These are phyloP conservation scores for Iberis pinnata DNA, from an alignment of 345 rosid species.

Conservation along the genomic window DNA sequence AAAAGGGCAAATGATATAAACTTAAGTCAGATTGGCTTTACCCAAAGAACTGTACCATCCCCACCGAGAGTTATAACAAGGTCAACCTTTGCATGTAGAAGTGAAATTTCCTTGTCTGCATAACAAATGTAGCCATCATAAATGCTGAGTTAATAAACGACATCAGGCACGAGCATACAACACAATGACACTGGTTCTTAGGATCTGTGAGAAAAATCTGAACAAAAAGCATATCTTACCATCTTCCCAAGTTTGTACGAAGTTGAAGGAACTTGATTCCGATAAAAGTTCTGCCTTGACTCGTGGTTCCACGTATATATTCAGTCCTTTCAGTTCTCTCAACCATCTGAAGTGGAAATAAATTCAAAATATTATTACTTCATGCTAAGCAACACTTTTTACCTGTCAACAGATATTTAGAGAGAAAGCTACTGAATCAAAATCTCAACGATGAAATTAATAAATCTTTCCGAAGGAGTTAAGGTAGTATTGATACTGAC, in stretches of 20 bases:
- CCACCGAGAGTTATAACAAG: conserved; percentile 98
- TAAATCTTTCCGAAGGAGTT: neutral
- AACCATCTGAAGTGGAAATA: conserved; percentile 63
- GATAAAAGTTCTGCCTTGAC: conserved; percentile 67
- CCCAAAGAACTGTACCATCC: conserved; percentile 99
- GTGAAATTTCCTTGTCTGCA: conserved; percentile 66
- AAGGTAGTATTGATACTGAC: conserved; percentile 33
- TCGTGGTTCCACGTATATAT: conserved; percentile 83
- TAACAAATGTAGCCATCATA: conserved; percentile 13
- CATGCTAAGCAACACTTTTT: conserved; percentile 4
- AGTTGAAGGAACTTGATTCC: conserved; percentile 71
- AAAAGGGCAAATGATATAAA: conserved; percentile 9
- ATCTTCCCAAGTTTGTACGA: conserved; percentile 85
- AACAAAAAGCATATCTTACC: conserved; percentile 38
- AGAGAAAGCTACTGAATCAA: conserved; percentile 1
- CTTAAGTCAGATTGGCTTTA: conserved; percentile 29
- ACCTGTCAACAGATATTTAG: neutral
- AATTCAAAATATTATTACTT: conserved; percentile 17
- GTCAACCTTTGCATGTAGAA: conserved; percentile 78
- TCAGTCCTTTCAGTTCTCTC: conserved; percentile 57
- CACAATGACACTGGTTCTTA: neutral
- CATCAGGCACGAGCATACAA: neutral
- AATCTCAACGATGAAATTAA: neutral
- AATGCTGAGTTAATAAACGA: neutral
- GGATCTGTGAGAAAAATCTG: neutral